Evolutionary conservation across 2,329 filamentous ascomycete genomes (phyloP).

Genomic region (Madurella mycetomatis): DNA sequence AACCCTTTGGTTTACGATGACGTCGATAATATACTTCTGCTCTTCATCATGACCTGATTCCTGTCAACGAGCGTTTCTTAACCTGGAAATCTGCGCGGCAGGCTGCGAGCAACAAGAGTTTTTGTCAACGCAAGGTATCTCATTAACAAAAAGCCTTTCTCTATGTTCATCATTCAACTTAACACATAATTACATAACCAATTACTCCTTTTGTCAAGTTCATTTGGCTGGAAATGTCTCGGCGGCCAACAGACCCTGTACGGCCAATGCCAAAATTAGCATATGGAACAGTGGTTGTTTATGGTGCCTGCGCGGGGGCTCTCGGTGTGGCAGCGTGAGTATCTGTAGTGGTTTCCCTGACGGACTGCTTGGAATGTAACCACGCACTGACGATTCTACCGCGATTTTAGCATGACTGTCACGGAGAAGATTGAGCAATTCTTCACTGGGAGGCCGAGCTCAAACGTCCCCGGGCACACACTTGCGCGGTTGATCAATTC

Average conservation of each 20-base stretch:
- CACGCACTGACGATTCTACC: neutral
- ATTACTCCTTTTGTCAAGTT: no score
- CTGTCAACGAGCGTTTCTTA: no score
- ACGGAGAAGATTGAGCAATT: conserved; percentile 21
- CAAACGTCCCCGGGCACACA: conserved; percentile 20
- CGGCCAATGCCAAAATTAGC: conserved; percentile 6
- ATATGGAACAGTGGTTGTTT: conserved; percentile 17
- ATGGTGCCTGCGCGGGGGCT: conserved; percentile 18
- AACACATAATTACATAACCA: no score
- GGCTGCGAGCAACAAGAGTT: no score
- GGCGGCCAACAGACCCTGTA: conserved; percentile 11
- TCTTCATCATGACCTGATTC: neutral
- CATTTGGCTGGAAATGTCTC: conserved; percentile 14
- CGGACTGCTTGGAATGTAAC: neutral
- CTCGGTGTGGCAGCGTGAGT: conserved; percentile 22
- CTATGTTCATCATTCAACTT: no score
- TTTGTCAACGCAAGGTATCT: no score
- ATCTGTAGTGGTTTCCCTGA: no score
- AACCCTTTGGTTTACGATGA: neutral
- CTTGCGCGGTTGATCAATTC: conserved; percentile 18
- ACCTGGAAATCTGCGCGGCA: no score
- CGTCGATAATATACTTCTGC: neutral
- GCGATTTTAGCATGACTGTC: conserved; percentile 18
- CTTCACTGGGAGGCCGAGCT: conserved; percentile 20
- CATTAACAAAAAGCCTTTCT: no score